phyloP scores from a whole-genome alignment of 2,329 filamentous ascomycete species.

The Phialophora verrucosa region DNA sequence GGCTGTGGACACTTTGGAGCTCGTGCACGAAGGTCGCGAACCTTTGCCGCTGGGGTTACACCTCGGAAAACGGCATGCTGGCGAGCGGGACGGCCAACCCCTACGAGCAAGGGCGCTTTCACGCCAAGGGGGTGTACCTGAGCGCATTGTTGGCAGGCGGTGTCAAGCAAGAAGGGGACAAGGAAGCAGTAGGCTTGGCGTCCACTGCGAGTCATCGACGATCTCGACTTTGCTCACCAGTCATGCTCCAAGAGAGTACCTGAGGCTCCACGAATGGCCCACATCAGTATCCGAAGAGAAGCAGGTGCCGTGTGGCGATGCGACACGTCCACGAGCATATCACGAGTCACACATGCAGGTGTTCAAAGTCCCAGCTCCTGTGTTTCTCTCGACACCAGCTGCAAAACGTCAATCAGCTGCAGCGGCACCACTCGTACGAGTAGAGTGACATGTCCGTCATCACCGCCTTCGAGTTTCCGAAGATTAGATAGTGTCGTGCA shows the following conservation, averaged over 20 bases:
- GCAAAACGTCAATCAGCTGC: background rate
- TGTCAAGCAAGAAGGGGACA: background rate
- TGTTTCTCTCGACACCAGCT: background rate
- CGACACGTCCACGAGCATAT: background rate
- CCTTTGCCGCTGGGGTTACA: background rate
- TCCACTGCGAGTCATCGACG: constrained; percentile 11
- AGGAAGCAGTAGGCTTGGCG: constrained; percentile 14
- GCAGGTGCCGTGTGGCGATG: background rate
- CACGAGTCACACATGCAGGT: background rate
- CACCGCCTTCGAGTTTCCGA: background rate
- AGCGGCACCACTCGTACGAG: too few species aligned
- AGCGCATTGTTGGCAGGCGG: background rate
- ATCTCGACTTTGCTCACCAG: constrained; percentile 3
- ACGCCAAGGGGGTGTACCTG: background rate
- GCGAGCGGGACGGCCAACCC: background rate
- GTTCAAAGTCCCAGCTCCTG: background rate
- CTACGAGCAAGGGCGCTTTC: background rate
- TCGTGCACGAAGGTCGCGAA: background rate
- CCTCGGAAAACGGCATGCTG: background rate
- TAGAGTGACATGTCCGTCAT: background rate
- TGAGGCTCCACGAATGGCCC: background rate
- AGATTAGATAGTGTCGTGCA: background rate
- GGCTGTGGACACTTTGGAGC: background rate
- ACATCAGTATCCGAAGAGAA: background rate
- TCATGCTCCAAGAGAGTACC: constrained; percentile 1